Percentiles rank a stretch among this genome's conserved stretches.
Evolutionary conservation across 2,329 filamentous ascomycete species (phyloP).

Genomic region (Nigrospora oryzae): DNA sequence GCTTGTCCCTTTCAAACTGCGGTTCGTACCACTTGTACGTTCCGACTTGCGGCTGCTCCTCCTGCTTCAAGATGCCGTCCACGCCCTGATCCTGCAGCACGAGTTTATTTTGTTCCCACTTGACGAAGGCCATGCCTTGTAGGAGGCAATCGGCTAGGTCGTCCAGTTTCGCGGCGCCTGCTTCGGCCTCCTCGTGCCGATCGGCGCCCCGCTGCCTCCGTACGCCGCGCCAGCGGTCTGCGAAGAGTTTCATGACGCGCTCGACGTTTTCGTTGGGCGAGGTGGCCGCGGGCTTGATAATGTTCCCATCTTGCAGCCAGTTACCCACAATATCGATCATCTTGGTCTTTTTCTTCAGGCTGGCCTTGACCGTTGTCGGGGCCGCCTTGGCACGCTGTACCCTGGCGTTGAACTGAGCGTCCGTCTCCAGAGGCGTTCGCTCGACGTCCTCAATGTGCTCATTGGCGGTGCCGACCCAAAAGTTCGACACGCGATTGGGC

Average conservation of each 20-base stretch:
- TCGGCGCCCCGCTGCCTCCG: slow-evolving; percentile 9
- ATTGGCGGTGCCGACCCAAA: slow-evolving; percentile 32
- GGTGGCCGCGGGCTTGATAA: background rate
- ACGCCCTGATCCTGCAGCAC: background rate
- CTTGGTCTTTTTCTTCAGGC: slow-evolving; percentile 6
- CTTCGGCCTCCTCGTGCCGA: slow-evolving; percentile 20
- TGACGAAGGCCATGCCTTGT: slow-evolving; percentile 68
- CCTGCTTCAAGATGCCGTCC: background rate
- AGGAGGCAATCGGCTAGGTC: slow-evolving; percentile 74
- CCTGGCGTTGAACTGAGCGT: background rate
- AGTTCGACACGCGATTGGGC: slow-evolving; percentile 46
- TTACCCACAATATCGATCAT: slow-evolving; percentile 46
- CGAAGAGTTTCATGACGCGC: slow-evolving; percentile 4
- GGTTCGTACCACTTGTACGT: too few relatives aligned
- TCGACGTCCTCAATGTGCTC: slow-evolving; percentile 6
- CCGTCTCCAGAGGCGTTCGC: background rate
- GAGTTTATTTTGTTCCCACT: slow-evolving; percentile 60
- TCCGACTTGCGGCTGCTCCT: background rate
- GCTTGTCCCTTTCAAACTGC: too few relatives aligned
- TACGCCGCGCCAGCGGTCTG: slow-evolving; percentile 11
- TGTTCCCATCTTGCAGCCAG: slow-evolving; percentile 33
- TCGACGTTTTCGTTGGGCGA: background rate
- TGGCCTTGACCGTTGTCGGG: background rate
- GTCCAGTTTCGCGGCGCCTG: slow-evolving; percentile 58
- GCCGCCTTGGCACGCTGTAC: background rate